These are phyloP conservation scores for Sideroxylon spinosum DNA, from an alignment of 179 eudicot species.

Conservation along the genomic window DNA sequence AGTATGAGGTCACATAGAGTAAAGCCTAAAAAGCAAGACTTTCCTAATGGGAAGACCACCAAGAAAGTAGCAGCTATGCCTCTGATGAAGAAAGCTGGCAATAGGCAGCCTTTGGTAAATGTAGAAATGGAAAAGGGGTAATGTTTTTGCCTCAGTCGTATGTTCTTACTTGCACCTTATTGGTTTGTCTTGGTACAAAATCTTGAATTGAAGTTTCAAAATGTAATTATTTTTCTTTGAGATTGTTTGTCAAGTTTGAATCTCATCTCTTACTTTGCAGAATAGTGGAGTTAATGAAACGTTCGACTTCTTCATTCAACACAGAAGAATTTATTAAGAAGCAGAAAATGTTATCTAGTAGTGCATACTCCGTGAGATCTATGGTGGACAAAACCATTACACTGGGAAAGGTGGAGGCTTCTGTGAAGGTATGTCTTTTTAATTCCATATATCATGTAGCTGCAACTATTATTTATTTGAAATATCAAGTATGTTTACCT, in stretches of 20 bases:
- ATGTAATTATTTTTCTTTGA: neutral
- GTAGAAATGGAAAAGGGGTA: conserved; percentile 33
- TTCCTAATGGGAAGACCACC: conserved; percentile 5
- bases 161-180: conserved; percentile 2
- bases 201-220: neutral
- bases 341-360: conserved; percentile 34
- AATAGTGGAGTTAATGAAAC: conserved; percentile 45
- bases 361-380: conserved; percentile 29
- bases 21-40: neutral
- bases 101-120: conserved; percentile 16
- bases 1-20: neutral
- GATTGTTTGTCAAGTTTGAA: conserved; percentile 4
- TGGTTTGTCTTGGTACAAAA: conserved; percentile 8
- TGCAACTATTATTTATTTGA: neutral
- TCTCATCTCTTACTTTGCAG: conserved; percentile 35
- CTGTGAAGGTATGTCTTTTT: conserved; percentile 42
- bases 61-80: conserved; percentile 8
- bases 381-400: conserved; percentile 44
- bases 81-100: conserved; percentile 12
- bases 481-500: conserved; percentile 1
- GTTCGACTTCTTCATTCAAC: conserved; percentile 46
- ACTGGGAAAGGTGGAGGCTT: conserved; percentile 60
- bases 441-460: neutral
- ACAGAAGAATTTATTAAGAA: conserved; percentile 46
- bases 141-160: conserved; percentile 9